phyloP scores from a whole-genome alignment of 345 rosid species.

The Gossypium stocksii region DNA sequence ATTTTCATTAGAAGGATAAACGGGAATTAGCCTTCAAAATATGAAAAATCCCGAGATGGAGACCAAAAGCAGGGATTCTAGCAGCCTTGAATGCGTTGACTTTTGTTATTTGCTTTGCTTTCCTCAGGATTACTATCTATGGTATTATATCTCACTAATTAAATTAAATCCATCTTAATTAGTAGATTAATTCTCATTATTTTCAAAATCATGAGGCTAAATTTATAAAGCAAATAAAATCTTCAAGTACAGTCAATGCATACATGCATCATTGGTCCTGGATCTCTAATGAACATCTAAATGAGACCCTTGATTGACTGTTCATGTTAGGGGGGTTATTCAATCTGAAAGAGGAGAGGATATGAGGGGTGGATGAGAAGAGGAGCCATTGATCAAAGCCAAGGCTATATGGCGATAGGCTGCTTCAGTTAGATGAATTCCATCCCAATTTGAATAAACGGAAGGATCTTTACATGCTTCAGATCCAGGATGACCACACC shows the following conservation, averaged over 20 bases:
- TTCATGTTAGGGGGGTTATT: neutral
- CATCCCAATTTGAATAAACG: conserved; percentile 59
- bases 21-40: too few relatives aligned
- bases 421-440: conserved; percentile 67
- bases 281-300: neutral
- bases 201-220: neutral
- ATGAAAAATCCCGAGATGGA: neutral
- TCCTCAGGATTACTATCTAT: neutral
- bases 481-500: conserved; percentile 54
- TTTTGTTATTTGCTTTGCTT: neutral
- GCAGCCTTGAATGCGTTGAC: neutral
- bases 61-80: neutral
- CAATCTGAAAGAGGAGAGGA: neutral
- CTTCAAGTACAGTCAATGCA: neutral
- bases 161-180: neutral
- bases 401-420: conserved; percentile 48
- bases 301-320: neutral
- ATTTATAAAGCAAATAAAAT: neutral
- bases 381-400: conserved; percentile 37
- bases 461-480: conserved; percentile 44
- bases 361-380: conserved; percentile 23
- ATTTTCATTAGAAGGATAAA: too few relatives aligned
- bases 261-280: neutral
- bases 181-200: neutral
- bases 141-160: neutral